Evolutionary conservation across 768 basidiomycete species (phyloP), one percentile per base, ranked within the genome.

Genomic region (Russula earlei): DNA sequence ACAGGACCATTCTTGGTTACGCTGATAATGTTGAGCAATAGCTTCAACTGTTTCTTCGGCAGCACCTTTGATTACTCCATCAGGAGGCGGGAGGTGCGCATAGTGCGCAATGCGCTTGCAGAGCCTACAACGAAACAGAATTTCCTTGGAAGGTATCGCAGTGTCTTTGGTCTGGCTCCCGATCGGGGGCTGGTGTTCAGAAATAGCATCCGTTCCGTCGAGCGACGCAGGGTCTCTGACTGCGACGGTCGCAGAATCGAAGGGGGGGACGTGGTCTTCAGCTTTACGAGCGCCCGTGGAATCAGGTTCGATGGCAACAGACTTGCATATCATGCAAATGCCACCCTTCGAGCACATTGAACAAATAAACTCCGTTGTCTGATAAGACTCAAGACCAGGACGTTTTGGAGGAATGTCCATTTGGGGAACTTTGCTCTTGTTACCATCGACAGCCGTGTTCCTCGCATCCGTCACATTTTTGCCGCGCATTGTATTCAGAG

Each of bases 81-180:
- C 63, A 20, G 81, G 82, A 25, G 66, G 54, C 5, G 78, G 77
- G 43, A 91, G 70, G 69, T 93, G 89, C 22, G 70, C 71, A 67
- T 95, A 95, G 68, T 96, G 93, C 9, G 85, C 79, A 5, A 84
- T 74, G 44, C 91, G 82, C 64, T 85, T 88, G 75, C 93, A 96
- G 19, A 84, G 77, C 49, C 83, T 67, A 69, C 93, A 96, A 24
- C 93, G 78, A 68, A 91, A 95, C 33, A 91, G 71, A 10, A 91
- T 74, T 61, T 82, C 76, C 12, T 55, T 58, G 10, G 67, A 49
- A 37, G 41, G 33, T 17, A 43, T 33, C 38, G 20, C 12, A 4
- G 27, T 2, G 34, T 49, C 38, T 19, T 37, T 14, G 27, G 5
- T 11, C 19, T 53, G 56, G 27, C 11, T 44, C 27, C 17, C 17